phyloP scores from a whole-genome alignment of 345 rosid species.

The Firmiana major region DNA sequence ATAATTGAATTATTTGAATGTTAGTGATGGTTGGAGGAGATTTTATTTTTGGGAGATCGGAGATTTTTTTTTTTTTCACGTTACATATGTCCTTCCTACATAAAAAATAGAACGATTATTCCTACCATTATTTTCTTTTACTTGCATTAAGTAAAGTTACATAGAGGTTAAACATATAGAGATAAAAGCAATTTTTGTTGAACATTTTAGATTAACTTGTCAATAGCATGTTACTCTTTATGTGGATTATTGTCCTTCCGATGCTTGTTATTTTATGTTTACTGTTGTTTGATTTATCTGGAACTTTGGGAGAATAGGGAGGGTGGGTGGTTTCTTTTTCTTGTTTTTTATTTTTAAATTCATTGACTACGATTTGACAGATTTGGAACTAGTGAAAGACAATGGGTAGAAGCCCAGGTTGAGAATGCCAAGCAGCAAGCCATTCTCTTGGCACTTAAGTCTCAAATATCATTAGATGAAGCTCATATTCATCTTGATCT shows the following conservation, averaged over 20 bases:
- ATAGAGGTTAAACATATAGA: neutral
- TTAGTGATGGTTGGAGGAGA: neutral
- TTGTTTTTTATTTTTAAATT: constrained; percentile 49
- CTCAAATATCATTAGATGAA: constrained; percentile 88
- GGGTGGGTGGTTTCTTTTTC: neutral
- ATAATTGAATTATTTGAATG: neutral
- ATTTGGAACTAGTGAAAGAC: constrained; percentile 93
- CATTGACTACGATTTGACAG: constrained; percentile 34
- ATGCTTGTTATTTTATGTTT: neutral
- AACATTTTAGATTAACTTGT: neutral
- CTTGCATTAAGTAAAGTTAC: neutral
- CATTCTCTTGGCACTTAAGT: constrained; percentile 70
- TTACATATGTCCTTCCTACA: neutral
- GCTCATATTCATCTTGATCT: constrained; percentile 96
- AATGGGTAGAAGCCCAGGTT: constrained; percentile 99
- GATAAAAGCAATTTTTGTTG: neutral
- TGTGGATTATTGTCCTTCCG: neutral
- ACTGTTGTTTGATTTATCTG: neutral
- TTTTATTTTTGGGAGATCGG: neutral
- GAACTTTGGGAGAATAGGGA: neutral
- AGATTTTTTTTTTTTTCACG: constrained; percentile 3
- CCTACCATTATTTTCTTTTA: neutral
- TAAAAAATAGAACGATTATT: neutral
- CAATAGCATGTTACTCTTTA: neutral
- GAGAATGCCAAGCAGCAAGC: constrained; percentile 97